These are phyloP conservation scores for Daldinia eschscholtzii DNA, from an alignment of 2,329 filamentous ascomycete genomes.

Conservation along the genomic window DNA sequence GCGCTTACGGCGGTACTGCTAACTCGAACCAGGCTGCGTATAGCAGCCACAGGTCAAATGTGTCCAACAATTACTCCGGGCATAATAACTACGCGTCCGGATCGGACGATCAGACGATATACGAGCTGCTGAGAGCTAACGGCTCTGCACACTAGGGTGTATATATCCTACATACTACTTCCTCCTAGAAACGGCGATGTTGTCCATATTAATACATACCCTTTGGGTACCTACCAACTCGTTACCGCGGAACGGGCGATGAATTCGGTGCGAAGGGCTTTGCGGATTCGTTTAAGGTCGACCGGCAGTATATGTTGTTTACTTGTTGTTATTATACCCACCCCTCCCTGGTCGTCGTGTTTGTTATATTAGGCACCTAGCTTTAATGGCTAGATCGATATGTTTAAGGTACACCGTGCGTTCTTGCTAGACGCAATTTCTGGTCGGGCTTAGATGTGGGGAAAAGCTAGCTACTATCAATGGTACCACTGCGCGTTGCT, in stretches of 20 bases:
- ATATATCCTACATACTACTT: neutral
- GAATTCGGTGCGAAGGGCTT: neutral
- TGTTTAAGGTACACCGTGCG: neutral
- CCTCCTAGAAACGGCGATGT: too few relatives aligned
- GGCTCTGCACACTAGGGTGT: conserved; percentile 41
- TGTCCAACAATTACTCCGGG: conserved; percentile 39
- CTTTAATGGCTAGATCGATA: neutral
- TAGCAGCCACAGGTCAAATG: conserved; percentile 42
- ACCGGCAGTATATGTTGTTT: too few relatives aligned
- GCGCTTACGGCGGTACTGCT: conserved; percentile 28
- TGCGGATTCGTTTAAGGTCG: too few relatives aligned
- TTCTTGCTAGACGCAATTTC: too few relatives aligned
- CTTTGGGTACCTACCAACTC: too few relatives aligned
- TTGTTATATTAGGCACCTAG: neutral
- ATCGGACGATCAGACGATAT: conserved; percentile 48
- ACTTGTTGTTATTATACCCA: neutral
- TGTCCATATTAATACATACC: neutral
- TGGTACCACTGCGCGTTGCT: too few relatives aligned
- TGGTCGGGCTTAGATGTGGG: too few relatives aligned
- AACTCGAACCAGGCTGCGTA: conserved; percentile 35
- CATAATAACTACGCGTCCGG: conserved; percentile 41
- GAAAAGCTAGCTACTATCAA: too few relatives aligned
- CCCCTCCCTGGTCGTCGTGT: neutral
- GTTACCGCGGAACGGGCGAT: neutral
- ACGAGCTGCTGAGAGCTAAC: conserved; percentile 47